Base-by-base conservation (phyloP, 305 asterid genomes). In the Fraxinus ornus region DNA sequence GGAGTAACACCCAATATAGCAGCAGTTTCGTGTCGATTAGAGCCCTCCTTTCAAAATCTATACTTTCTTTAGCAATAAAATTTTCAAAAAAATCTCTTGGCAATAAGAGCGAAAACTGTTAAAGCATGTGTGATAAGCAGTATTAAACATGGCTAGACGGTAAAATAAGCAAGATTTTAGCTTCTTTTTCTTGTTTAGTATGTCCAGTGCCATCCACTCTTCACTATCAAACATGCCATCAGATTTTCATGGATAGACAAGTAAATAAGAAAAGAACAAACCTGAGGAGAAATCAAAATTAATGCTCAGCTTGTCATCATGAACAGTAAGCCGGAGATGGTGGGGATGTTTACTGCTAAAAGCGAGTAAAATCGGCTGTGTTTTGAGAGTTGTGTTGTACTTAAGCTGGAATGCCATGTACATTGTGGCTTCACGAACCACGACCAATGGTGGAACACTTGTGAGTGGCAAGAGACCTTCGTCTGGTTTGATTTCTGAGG, bases 321-420 rank as follows among this genome's bases (percentile, higher is more conserved):
- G 99, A 80, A 87, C 72, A 0, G 97, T 89, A 39, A 95, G 97
- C 41, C 83, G 94, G 83, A 89, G 97, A 86, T 95, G 97, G 86
- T 90, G 92, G 3, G 99, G 99, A 77, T 85, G 87, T 78, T 85
- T 91, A 81, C 91, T 88, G 81, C 95, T 87, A 88, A 92, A 94
- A 60, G 97, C 98, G 73, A 95, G 78, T 47, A 94, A 83, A 85
- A 95, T 78, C n/a, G 97, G 93, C 90, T 95, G 97, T 28, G 83
- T 86, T 60, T 85, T 88, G 80, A 92, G 93, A 35, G 86, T 86
- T 6, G 78, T 75, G 84, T 91, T 87, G 89, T 75, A 94, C 47
- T 93, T 91, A 81, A 94, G 62, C 88, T 95, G 98, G 88, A 94
- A 95, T 0, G 98, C 97, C 80, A 94, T 77, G 92, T 92, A 94